A percentile compares a stretch with the other conserved stretches of the same genome.
These are phyloP conservation scores for Pterocarpus santalinus DNA, from an alignment of 306 rosid genomes.

Conservation along the genomic window DNA sequence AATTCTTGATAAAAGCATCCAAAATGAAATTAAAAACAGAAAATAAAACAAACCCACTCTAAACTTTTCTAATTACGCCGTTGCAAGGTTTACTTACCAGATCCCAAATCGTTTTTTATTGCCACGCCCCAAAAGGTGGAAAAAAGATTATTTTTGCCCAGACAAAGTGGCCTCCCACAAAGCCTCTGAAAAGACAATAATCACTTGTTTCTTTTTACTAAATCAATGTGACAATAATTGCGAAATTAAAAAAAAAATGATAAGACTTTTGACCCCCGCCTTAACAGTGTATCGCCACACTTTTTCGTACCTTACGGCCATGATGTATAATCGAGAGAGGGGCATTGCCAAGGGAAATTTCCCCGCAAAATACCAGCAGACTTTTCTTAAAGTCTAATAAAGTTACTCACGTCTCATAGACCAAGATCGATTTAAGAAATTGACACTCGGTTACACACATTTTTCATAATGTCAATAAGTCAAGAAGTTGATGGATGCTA, in stretches of 20 bases:
- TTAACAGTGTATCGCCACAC: constrained; percentile 2
- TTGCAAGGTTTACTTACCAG: background rate
- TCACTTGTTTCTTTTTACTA: constrained; percentile 24
- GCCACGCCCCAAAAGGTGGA: constrained; percentile 33
- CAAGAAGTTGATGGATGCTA: constrained; percentile 19
- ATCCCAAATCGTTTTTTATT: background rate
- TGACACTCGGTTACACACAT: background rate
- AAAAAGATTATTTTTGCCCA: background rate
- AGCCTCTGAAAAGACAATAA: constrained; percentile 1
- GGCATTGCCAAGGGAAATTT: constrained; percentile 21
- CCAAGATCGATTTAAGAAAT: background rate
- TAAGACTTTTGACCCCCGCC: constrained; percentile 37
- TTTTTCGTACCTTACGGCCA: constrained; percentile 20
- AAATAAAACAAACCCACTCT: no score
- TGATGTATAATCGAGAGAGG: background rate
- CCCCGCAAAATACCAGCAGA: constrained; percentile 30
- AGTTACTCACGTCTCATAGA: background rate
- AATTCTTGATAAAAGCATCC: no score
- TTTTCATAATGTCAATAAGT: constrained; percentile 18
- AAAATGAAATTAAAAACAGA: no score
- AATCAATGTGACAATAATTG: constrained; percentile 44
- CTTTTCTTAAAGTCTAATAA: constrained; percentile 44
- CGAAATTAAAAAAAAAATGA: background rate
- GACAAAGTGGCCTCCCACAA: background rate
- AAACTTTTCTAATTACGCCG: background rate